These are phyloP conservation scores for Candida chilensis DNA, from an alignment of 805 yeast species.

Conservation along the genomic window DNA sequence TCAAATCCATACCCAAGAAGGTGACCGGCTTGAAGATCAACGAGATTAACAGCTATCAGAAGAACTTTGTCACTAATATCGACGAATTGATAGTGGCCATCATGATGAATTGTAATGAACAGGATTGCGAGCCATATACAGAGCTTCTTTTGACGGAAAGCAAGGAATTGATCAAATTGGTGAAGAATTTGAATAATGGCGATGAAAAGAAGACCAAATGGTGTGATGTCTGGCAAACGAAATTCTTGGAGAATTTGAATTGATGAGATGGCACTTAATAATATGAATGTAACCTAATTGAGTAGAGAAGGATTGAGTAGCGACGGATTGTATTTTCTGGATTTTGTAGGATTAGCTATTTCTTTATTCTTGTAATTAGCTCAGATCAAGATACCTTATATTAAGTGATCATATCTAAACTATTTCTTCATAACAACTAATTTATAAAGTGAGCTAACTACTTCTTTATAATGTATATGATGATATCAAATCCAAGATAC, in stretches of 20 bases:
- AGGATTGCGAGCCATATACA: conserved; percentile 10
- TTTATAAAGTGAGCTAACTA: too few species aligned
- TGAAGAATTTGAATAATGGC: conserved; percentile 35
- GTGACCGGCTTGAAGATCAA: conserved; percentile 35
- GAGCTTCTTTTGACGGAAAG: conserved; percentile 12
- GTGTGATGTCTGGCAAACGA: conserved; percentile 44
- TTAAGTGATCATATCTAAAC: too few species aligned
- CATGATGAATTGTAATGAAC: conserved; percentile 31
- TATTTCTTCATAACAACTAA: too few species aligned
- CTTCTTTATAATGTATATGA: too few species aligned
- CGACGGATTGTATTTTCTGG: too few species aligned
- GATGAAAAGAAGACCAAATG: conserved; percentile 49
- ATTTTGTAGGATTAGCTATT: too few species aligned
- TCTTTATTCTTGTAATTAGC: too few species aligned
- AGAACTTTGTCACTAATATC: conserved; percentile 28
- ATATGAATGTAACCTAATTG: too few species aligned
- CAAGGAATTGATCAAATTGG: conserved; percentile 18
- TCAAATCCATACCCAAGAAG: conserved; percentile 43
- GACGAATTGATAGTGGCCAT: conserved; percentile 55
- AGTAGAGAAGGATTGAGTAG: too few species aligned
- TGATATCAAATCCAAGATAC: too few species aligned
- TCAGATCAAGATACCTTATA: too few species aligned
- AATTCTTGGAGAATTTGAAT: conserved; percentile 19
- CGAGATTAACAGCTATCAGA: conserved; percentile 31
- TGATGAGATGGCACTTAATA: too few species aligned